These are phyloP conservation scores for Rickenella mellea DNA, from an alignment of 768 basidiomycete genomes.

Conservation along the genomic window DNA sequence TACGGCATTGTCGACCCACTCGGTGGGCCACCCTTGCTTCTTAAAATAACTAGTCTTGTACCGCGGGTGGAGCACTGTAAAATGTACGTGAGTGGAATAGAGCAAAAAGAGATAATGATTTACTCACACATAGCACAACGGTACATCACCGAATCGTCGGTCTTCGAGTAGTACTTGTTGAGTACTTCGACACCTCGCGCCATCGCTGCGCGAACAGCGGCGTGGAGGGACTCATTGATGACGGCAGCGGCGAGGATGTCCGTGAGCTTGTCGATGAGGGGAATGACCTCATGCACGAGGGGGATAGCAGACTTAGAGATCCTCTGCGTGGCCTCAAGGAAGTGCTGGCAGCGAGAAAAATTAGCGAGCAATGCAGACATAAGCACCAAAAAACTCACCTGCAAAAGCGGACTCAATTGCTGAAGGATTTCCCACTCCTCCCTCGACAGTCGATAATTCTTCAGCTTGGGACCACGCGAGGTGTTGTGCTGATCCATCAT, in stretches of 20 bases:
- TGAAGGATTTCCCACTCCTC: constrained; percentile 14
- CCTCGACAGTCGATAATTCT: constrained; percentile 6
- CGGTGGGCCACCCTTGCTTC: constrained; percentile 9
- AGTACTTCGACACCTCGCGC: constrained; percentile 2
- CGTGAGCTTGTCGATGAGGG: constrained; percentile 13
- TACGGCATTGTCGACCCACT: constrained; percentile 13
- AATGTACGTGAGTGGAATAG: too few species aligned
- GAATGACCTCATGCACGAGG: constrained; percentile 16
- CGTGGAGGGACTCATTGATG: constrained; percentile 1
- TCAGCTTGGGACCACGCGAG: constrained; percentile 3
- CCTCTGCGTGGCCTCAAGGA: constrained; percentile 7
- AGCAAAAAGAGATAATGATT: neutral
- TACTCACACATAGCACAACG: constrained; percentile 12
- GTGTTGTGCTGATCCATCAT: constrained; percentile 10
- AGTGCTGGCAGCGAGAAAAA: constrained; percentile 4
- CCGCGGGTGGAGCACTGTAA: constrained; percentile 13
- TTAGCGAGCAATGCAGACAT: neutral
- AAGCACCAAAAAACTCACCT: constrained; percentile 2
- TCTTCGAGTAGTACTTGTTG: constrained; percentile 12
- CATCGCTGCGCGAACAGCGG: constrained; percentile 6
- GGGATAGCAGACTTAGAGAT: constrained; percentile 7
- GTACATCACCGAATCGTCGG: constrained; percentile 9
- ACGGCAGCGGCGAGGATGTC: constrained; percentile 5
- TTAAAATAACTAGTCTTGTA: constrained; percentile 14
- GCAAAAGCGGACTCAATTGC: constrained; percentile 10